These are phyloP conservation scores for Jaenimonas drosophilae DNA, from an alignment of 208 protist species.

Conservation along the genomic window DNA sequence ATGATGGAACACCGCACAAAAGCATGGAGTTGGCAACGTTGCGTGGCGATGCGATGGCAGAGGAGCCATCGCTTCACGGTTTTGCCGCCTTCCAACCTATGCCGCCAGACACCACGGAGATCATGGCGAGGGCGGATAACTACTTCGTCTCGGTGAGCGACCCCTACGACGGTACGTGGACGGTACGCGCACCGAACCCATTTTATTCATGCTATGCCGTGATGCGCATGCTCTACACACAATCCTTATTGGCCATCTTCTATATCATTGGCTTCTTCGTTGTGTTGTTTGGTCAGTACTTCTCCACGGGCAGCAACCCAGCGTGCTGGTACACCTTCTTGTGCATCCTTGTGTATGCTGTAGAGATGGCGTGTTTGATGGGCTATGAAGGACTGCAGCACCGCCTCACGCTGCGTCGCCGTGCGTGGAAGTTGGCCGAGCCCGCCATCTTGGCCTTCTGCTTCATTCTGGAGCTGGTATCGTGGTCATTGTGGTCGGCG, in stretches of 20 bases:
- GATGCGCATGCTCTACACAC: constrained; percentile 20
- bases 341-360: constrained; percentile 14
- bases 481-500: constrained; percentile 1
- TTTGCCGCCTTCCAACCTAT: too few species aligned
- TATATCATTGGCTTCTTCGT: constrained; percentile 11
- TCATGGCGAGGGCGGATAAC: constrained; percentile 24
- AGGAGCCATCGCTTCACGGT: too few species aligned
- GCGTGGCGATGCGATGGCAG: too few species aligned
- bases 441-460: constrained; percentile 4
- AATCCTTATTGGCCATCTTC: constrained; percentile 15
- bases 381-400: constrained; percentile 9
- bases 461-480: constrained; percentile 9
- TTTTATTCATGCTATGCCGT: constrained; percentile 7
- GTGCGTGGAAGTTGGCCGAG: constrained; percentile 3
- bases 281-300: constrained; percentile 9
- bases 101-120: too few species aligned
- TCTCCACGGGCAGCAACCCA: constrained; percentile 5
- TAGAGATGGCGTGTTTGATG: constrained; percentile 16
- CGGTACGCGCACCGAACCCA: not conserved
- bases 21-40: too few species aligned
- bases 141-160: constrained; percentile 48
- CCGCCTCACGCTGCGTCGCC: not conserved
- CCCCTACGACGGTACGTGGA: constrained; percentile 19
- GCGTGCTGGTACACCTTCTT: constrained; percentile 21
- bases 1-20: too few species aligned